Evolutionary conservation across 768 basidiomycete genomes (phyloP).

Genomic region (Sistotremastrum suecicum): DNA sequence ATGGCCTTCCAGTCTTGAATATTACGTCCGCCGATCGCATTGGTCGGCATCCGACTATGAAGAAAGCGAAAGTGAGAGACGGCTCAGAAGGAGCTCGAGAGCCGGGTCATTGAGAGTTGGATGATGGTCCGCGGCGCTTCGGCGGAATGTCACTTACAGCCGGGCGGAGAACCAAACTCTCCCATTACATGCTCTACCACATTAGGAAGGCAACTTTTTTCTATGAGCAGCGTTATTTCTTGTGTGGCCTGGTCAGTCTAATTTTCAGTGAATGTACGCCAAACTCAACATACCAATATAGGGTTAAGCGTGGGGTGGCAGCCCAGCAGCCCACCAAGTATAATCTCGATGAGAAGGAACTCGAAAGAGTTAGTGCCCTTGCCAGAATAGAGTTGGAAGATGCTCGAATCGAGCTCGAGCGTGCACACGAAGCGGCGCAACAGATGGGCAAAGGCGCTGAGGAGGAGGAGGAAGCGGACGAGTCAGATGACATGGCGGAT

Average conservation of each 20-base stretch:
- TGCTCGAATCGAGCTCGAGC: conserved; percentile 72
- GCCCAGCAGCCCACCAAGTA: conserved; percentile 72
- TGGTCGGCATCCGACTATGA: no score
- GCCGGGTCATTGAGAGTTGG: no score
- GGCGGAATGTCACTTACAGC: no score
- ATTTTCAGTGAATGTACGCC: not conserved
- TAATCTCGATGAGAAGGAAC: conserved; percentile 77
- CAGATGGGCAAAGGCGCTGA: conserved; percentile 56
- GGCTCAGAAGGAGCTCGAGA: no score
- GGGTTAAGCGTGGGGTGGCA: conserved; percentile 74
- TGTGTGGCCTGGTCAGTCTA: conserved; percentile 40
- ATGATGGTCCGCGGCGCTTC: no score
- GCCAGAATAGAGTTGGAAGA: conserved; percentile 83
- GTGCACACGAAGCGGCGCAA: conserved; percentile 62
- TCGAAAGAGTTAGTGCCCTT: conserved; percentile 78
- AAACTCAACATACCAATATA: conserved; percentile 9
- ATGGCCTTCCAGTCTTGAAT: no score
- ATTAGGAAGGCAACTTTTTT: not conserved
- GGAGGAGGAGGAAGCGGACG: conserved; percentile 51
- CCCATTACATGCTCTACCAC: no score
- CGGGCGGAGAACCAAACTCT: no score
- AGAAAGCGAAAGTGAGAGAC: no score
- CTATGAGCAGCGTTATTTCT: conserved; percentile 66
- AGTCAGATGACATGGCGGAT: conserved; percentile 28
- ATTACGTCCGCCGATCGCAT: no score